These are phyloP conservation scores for Nadsonia starkeyi-henricii DNA, from an alignment of 1,139 yeast genomes.

Conservation along the genomic window DNA sequence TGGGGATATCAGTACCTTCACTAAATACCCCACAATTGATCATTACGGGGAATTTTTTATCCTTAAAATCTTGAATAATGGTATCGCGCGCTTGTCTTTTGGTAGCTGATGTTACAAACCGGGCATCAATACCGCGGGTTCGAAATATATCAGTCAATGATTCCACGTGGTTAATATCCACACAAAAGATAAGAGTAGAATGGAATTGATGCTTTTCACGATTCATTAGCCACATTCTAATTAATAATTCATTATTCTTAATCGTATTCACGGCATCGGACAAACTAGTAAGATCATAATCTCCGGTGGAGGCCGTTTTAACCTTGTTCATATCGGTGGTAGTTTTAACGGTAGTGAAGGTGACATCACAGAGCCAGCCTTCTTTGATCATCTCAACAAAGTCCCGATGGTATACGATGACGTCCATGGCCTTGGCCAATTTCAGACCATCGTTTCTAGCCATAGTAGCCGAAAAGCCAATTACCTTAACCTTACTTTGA, in stretches of 20 bases:
- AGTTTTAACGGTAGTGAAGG: conserved; percentile 43
- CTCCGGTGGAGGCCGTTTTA: conserved; percentile 27
- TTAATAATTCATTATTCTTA: conserved; percentile 40
- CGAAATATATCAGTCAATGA: conserved; percentile 42
- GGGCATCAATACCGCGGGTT: conserved; percentile 51
- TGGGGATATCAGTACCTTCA: conserved; percentile 92
- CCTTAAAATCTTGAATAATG: conserved; percentile 43
- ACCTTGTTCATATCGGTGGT: conserved; percentile 26
- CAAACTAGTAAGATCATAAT: conserved; percentile 40
- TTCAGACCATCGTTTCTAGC: conserved; percentile 52
- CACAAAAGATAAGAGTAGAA: conserved; percentile 68
- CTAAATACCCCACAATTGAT: conserved; percentile 86
- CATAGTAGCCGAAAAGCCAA: conserved; percentile 84
- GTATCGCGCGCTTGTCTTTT: conserved; percentile 36
- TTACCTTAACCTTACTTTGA: conserved; percentile 36
- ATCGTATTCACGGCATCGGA: conserved; percentile 42
- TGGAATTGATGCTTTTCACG: conserved; percentile 27
- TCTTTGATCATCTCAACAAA: conserved; percentile 54
- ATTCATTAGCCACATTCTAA: conserved; percentile 42
- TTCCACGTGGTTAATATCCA: conserved; percentile 53
- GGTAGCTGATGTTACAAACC: conserved; percentile 60
- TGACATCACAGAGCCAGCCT: conserved; percentile 58
- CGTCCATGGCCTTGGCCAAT: conserved; percentile 49
- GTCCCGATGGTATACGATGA: conserved; percentile 58
- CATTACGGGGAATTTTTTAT: conserved; percentile 53